Evolutionary conservation across 225 moss, liverwort and hornwort species (phyloP).

Genomic region (Marchantia polymorpha): DNA sequence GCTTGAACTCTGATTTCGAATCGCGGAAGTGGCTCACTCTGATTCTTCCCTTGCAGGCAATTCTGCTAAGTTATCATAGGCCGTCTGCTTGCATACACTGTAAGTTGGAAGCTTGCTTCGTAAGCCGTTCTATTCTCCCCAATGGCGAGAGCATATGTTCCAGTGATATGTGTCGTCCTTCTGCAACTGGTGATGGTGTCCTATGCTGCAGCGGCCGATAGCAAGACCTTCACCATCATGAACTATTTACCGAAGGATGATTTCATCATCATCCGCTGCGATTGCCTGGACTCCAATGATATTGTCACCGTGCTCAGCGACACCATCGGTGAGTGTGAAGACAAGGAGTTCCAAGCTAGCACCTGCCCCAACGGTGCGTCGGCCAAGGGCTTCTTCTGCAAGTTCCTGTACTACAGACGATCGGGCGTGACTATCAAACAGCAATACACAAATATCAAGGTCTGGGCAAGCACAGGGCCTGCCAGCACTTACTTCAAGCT

Average conservation of each 20-base stretch:
- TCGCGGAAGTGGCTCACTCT: no score
- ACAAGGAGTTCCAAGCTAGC: not conserved
- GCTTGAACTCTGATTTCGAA: no score
- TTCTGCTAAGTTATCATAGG: no score
- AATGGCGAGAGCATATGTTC: not conserved
- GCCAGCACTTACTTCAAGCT: not conserved
- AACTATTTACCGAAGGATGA: conserved; percentile 11
- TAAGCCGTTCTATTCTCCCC: not conserved
- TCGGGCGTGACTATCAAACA: not conserved
- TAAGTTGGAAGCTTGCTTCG: not conserved
- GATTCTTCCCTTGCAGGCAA: no score
- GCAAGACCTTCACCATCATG: not conserved
- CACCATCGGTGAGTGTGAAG: not conserved
- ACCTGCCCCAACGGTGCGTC: not conserved
- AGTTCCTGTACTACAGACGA: conserved; percentile 2
- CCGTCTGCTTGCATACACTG: no score
- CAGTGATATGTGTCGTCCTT: not conserved
- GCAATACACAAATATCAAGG: conserved; percentile 8
- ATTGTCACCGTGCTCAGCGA: not conserved
- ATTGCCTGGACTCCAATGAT: conserved; percentile 9
- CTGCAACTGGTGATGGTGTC: not conserved
- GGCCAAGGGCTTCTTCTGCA: not conserved
- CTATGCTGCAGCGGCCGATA: not conserved
- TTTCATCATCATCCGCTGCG: not conserved
- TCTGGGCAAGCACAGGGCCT: conserved; percentile 4